phyloP scores from a whole-genome alignment of 1,284 basidiomycete genomes.

The Neolentinus lepideus region DNA sequence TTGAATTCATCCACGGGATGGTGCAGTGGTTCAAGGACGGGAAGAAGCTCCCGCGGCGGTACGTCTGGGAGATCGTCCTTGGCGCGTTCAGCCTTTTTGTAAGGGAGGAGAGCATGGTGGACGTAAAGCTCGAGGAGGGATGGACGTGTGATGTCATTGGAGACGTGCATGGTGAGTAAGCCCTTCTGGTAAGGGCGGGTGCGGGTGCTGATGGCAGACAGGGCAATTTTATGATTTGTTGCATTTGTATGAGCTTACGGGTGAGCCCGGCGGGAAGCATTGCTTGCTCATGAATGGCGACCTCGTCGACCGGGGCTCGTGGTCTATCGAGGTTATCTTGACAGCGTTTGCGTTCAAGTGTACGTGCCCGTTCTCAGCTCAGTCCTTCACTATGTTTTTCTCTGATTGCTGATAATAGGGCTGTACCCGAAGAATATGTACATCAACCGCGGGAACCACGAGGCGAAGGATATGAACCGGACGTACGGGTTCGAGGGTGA shows the following conservation, averaged over 20 bases:
- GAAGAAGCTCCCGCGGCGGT: slow-evolving; percentile 79
- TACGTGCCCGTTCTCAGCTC: slow-evolving; percentile 24
- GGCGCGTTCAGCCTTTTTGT: slow-evolving; percentile 76
- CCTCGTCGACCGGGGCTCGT: slow-evolving; percentile 95
- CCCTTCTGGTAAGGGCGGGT: neutral
- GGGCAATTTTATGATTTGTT: slow-evolving; percentile 94
- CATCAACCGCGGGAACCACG: slow-evolving; percentile 96
- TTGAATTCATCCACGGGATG: slow-evolving; percentile 82
- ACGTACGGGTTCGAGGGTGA: slow-evolving; percentile 97
- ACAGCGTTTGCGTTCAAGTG: slow-evolving; percentile 97
- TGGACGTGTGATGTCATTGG: slow-evolving; percentile 88
- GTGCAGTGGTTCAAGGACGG: slow-evolving; percentile 90
- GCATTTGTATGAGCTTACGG: slow-evolving; percentile 84
- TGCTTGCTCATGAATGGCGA: slow-evolving; percentile 93
- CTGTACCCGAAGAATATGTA: slow-evolving; percentile 83
- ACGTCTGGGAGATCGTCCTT: slow-evolving; percentile 94
- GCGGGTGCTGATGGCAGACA: slow-evolving; percentile 21
- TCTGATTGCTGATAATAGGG: slow-evolving; percentile 41
- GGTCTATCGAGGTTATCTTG: slow-evolving; percentile 95
- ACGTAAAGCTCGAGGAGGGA: slow-evolving; percentile 72
- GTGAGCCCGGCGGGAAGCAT: slow-evolving; percentile 75
- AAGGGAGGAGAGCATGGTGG: slow-evolving; percentile 79
- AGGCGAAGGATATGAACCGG: slow-evolving; percentile 87
- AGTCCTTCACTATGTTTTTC: neutral
- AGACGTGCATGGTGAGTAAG: slow-evolving; percentile 69